A percentile compares a stretch with the other conserved stretches of the same genome.
Evolutionary conservation across 2,329 filamentous ascomycete genomes (phyloP).

Genomic region (Hymenoscyphus occultus): DNA sequence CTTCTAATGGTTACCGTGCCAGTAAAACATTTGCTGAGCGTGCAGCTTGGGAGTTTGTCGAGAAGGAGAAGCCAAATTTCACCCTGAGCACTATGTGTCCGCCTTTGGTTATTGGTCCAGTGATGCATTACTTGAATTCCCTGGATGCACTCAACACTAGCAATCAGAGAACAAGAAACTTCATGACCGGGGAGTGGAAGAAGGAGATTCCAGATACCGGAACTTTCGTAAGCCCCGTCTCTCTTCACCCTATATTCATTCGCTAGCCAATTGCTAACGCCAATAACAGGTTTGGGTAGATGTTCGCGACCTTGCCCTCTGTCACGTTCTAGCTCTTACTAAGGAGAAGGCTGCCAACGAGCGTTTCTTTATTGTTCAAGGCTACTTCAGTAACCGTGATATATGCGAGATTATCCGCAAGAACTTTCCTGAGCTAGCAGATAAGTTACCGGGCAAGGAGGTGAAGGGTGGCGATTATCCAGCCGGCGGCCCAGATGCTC

Average conservation of each 20-base stretch:
- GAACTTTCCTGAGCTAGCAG: constrained; percentile 52
- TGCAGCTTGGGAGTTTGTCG: constrained; percentile 63
- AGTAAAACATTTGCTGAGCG: constrained; percentile 64
- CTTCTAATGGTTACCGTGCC: constrained; percentile 39
- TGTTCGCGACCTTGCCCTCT: constrained; percentile 58
- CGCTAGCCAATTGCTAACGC: background rate
- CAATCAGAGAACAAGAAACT: constrained; percentile 62
- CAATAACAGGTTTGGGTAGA: constrained; percentile 51
- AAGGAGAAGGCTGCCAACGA: constrained; percentile 55
- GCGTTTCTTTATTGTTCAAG: constrained; percentile 62
- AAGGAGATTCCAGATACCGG: constrained; percentile 55
- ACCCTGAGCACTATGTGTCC: constrained; percentile 60
- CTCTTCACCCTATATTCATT: constrained; percentile 1
- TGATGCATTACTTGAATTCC: constrained; percentile 60
- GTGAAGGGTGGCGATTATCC: constrained; percentile 39
- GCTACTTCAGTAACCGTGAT: constrained; percentile 58
- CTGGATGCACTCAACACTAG: constrained; percentile 69
- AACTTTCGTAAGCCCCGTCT: constrained; percentile 39
- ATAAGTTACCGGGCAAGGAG: constrained; percentile 44
- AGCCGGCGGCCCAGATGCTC: constrained; percentile 40
- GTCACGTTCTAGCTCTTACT: constrained; percentile 59
- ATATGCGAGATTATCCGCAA: constrained; percentile 55
- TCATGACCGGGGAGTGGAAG: constrained; percentile 61
- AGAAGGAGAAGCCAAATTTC: constrained; percentile 54
- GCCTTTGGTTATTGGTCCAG: constrained; percentile 54